These are phyloP conservation scores for Eimeria tenella DNA, from an alignment of 169 alveolate species.

Conservation along the genomic window DNA sequence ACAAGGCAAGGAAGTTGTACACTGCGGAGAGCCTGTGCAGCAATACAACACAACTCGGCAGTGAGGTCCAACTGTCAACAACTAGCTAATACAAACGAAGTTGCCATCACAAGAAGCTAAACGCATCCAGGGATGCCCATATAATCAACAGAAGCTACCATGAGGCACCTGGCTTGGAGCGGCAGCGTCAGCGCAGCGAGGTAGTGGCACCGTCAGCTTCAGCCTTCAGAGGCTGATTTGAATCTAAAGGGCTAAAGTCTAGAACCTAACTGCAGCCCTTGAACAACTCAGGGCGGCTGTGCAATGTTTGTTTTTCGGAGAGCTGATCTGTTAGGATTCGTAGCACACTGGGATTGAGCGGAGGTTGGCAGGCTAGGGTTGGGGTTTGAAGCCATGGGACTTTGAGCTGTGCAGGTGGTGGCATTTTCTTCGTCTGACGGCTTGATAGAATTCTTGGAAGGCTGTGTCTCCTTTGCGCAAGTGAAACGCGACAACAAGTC, in stretches of 20 bases:
- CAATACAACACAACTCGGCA: background rate
- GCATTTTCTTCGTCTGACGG: constrained; percentile 91
- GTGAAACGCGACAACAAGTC: constrained; percentile 16
- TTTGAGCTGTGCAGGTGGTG: constrained; percentile 78
- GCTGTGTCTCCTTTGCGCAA: constrained; percentile 79
- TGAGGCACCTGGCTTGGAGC: background rate
- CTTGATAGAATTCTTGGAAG: constrained; percentile 87
- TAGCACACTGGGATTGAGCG: too few species aligned
- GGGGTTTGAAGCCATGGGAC: background rate
- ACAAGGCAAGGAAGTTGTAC: constrained; percentile 84
- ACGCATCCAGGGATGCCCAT: background rate
- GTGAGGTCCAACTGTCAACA: background rate
- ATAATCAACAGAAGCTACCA: background rate
- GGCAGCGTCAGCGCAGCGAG: too few species aligned
- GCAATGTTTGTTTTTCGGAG: too few species aligned
- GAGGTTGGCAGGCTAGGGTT: too few species aligned
- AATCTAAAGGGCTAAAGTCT: too few species aligned
- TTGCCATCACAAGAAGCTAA: background rate
- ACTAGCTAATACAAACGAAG: background rate
- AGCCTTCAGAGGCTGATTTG: too few species aligned
- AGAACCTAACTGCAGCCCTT: too few species aligned
- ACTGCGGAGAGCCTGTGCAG: background rate
- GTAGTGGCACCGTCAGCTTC: too few species aligned
- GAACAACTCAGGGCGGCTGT: too few species aligned
- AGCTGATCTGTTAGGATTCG: too few species aligned